phyloP scores from a whole-genome alignment of 805 yeast genomes.

The Ogataea henricii region DNA sequence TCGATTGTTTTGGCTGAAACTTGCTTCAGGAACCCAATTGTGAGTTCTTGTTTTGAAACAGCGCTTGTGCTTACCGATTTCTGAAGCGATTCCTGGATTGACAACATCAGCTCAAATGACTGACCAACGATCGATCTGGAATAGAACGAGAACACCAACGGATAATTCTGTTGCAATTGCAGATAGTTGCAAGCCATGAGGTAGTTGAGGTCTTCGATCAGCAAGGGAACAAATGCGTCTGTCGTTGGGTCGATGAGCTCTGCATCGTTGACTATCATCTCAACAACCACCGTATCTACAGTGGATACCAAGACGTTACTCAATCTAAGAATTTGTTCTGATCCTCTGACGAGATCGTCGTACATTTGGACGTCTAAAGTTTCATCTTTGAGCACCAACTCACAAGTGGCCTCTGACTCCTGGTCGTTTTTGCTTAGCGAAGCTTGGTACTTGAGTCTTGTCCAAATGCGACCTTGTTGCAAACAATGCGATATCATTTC shows the following conservation, averaged over 20 bases:
- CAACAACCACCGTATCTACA: conserved; percentile 11
- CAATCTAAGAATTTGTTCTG: conserved; percentile 13
- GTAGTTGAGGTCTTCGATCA: conserved; percentile 30
- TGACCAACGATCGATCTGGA: conserved; percentile 22
- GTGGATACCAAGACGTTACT: conserved; percentile 11
- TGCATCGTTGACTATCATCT: conserved; percentile 12
- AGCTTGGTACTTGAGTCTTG: conserved; percentile 12
- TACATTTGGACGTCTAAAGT: conserved; percentile 17
- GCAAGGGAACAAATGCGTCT: conserved; percentile 1
- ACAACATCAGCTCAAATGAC: conserved; percentile 18
- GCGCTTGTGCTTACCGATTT: conserved; percentile 20
- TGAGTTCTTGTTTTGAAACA: conserved; percentile 23
- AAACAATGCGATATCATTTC: conserved; percentile 23
- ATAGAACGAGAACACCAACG: conserved; percentile 33
- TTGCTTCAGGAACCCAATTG: conserved; percentile 30
- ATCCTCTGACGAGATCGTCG: conserved; percentile 14
- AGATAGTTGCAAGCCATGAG: conserved; percentile 26
- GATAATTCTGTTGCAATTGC: conserved; percentile 27
- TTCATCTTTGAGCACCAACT: conserved; percentile 15
- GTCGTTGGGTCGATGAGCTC: conserved; percentile 5
- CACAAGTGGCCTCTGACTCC: conserved; percentile 8
- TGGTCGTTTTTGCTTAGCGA: not conserved
- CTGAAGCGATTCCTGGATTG: conserved; percentile 21
- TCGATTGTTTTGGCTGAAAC: conserved; percentile 14
- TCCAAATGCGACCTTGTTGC: conserved; percentile 19